Evolutionary conservation across 1,139 yeast species (phyloP).

Genomic region (Kodamaea alishanica): DNA sequence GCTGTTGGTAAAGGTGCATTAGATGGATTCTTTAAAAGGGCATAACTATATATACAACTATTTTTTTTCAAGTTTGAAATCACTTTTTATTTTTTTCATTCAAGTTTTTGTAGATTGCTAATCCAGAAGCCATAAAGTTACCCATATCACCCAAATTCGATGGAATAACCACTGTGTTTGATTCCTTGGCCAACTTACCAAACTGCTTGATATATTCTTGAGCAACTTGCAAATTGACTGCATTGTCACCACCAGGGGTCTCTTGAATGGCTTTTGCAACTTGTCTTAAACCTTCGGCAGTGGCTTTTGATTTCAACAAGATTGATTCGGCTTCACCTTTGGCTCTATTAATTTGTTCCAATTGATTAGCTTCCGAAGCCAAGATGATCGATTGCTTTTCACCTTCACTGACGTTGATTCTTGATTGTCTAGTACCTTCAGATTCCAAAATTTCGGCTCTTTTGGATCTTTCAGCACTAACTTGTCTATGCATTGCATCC

Average conservation of each 20-base stretch:
- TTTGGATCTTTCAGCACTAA: conserved; percentile 79
- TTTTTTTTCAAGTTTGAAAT: conserved; percentile 2
- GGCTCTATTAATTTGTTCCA: conserved; percentile 62
- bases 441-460: conserved; percentile 84
- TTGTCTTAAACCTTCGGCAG: conserved; percentile 64
- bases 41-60: conserved; percentile 12
- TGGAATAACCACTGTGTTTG: conserved; percentile 75
- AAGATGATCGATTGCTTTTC: conserved; percentile 65
- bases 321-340: conserved; percentile 70
- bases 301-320: conserved; percentile 66
- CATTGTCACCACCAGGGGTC: conserved; percentile 71
- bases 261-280: conserved; percentile 65
- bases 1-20: conserved; percentile 59
- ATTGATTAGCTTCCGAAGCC: conserved; percentile 65
- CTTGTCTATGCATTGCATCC: conserved; percentile 90
- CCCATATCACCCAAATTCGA: conserved; percentile 74
- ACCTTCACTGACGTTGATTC: conserved; percentile 82
- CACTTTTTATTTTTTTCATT: conserved; percentile 10
- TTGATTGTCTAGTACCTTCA: conserved; percentile 77
- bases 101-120: conserved; percentile 65
- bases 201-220: conserved; percentile 81
- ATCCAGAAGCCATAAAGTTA: conserved; percentile 70
- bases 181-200: conserved; percentile 77
- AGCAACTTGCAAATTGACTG: conserved; percentile 76
- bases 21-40: conserved; percentile 55